Conservation (phyloP, 176 grass and related monocot genomes). For the Pharus latifolius region DNA sequence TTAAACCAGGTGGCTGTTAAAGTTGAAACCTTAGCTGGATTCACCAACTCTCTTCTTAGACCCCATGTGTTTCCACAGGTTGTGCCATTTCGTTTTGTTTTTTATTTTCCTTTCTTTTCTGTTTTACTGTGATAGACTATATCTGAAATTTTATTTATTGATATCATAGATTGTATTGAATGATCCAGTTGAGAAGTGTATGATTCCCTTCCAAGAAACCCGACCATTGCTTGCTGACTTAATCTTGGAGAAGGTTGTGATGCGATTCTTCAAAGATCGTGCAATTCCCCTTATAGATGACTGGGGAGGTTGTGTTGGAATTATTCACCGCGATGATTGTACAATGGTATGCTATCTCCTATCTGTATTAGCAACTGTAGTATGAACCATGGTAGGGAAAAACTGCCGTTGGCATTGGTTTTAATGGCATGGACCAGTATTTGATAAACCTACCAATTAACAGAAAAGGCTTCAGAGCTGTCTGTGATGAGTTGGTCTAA, state of each 20-base stretch:
- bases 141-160: constrained; percentile 6
- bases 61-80: constrained; percentile 69
- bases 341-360: constrained; percentile 42
- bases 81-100: background rate
- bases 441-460: constrained; percentile 3
- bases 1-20: constrained; percentile 61
- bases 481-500: background rate
- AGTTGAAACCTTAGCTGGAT: constrained; percentile 78
- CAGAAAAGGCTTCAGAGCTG: no score
- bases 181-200: constrained; percentile 87
- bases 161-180: constrained; percentile 58
- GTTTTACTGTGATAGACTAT: background rate
- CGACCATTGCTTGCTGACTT: constrained; percentile 40
- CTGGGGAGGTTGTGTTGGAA: constrained; percentile 78
- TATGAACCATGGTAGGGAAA: background rate
- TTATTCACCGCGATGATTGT: constrained; percentile 67
- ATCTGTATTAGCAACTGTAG: background rate
- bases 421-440: background rate
- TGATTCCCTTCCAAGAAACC: constrained; percentile 73
- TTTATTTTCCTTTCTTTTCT: background rate
- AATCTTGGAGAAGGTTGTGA: constrained; percentile 43
- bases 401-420: background rate
- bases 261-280: constrained; percentile 63
- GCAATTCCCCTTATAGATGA: constrained; percentile 73
- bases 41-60: constrained; percentile 50